These are phyloP conservation scores for Boletus reticulatus DNA, from an alignment of 768 basidiomycete species.

Conservation along the genomic window DNA sequence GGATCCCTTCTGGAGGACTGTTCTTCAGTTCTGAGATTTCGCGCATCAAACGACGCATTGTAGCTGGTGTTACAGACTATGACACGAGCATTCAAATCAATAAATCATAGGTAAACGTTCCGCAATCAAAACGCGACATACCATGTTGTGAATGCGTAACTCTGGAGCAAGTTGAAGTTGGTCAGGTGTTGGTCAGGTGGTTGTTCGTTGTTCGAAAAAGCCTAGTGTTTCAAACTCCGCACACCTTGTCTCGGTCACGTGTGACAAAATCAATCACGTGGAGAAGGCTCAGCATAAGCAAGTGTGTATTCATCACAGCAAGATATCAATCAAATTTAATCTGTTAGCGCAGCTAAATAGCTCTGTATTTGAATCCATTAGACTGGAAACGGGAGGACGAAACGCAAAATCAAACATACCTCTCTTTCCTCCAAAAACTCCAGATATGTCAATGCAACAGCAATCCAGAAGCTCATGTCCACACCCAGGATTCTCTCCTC, in stretches of 20 bases:
- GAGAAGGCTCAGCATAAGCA: slow-evolving; percentile 5
- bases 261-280: slow-evolving; percentile 28
- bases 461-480: slow-evolving; percentile 76
- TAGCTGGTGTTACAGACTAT: slow-evolving; percentile 48
- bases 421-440: slow-evolving; percentile 79
- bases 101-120: not conserved
- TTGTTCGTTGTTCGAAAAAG: slow-evolving; percentile 21
- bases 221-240: slow-evolving; percentile 26
- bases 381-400: not conserved
- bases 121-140: slow-evolving; percentile 8
- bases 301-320: slow-evolving; percentile 10
- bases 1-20: slow-evolving; percentile 89
- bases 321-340: slow-evolving; percentile 25
- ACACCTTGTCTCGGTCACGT: slow-evolving; percentile 22
- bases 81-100: not conserved
- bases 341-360: slow-evolving; percentile 52
- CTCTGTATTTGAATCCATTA: slow-evolving; percentile 38
- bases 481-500: slow-evolving; percentile 63
- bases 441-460: slow-evolving; percentile 69
- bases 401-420: slow-evolving; percentile 41
- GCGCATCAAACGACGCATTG: slow-evolving; percentile 83
- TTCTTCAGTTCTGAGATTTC: slow-evolving; percentile 80
- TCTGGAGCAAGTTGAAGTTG: slow-evolving; percentile 6
- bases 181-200: slow-evolving; percentile 14
- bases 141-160: slow-evolving; percentile 19